Conservation (phyloP, 1,284 basidiomycete species). For the Cutaneotrichosporon sp. region DNA sequence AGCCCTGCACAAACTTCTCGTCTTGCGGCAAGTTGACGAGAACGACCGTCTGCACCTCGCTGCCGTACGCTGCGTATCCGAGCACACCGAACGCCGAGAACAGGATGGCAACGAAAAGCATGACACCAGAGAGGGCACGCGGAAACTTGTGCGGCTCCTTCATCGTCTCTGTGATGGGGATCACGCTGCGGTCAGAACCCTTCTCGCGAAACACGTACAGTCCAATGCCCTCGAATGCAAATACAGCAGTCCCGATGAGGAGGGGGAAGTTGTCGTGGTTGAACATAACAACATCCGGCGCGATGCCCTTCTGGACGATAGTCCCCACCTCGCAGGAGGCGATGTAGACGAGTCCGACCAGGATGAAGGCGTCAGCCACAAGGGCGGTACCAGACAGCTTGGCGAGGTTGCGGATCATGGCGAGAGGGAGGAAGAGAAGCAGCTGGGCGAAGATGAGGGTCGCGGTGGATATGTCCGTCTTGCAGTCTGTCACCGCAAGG, state of each 20-base stretch:
- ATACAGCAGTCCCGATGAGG: constrained; percentile 95
- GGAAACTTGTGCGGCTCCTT: constrained; percentile 90
- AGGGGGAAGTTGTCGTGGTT: constrained; percentile 87
- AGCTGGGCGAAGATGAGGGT: constrained; percentile 84
- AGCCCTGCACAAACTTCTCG: constrained; percentile 85
- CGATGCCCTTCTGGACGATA: constrained; percentile 67
- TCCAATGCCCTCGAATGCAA: constrained; percentile 97
- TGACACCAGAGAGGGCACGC: constrained; percentile 81
- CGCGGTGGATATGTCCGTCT: constrained; percentile 67
- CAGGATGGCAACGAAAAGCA: constrained; percentile 68
- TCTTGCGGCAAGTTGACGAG: constrained; percentile 88
- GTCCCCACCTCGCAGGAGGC: constrained; percentile 75
- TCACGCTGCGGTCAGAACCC: constrained; percentile 58
- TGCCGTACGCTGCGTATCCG: constrained; percentile 86
- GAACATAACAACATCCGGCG: constrained; percentile 78
- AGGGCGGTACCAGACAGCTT: constrained; percentile 92
- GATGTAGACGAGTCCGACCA: constrained; percentile 84
- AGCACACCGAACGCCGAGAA: constrained; percentile 90
- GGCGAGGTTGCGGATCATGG: constrained; percentile 82
- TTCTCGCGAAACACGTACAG: constrained; percentile 60
- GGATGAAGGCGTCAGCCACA: constrained; percentile 92
- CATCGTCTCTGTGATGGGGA: constrained; percentile 98
- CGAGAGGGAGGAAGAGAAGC: constrained; percentile 81
- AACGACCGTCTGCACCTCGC: constrained; percentile 87
- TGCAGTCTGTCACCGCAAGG: constrained; percentile 78